phyloP scores from a whole-genome alignment of 805 yeast genomes.

The Tetrapisispora fleetii region DNA sequence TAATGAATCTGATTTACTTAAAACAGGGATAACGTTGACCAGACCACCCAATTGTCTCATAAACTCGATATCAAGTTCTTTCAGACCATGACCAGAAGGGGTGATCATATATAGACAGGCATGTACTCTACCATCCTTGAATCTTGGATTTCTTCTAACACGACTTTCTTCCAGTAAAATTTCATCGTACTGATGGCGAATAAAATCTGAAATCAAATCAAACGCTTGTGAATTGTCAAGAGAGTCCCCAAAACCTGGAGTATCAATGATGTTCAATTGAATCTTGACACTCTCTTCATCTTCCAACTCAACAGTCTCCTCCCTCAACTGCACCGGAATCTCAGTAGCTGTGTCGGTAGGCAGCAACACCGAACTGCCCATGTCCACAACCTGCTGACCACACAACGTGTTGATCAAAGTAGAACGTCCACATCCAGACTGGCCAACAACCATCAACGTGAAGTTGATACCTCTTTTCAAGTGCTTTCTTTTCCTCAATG shows the following conservation, averaged over 20 bases:
- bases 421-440: constrained; percentile 83
- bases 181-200: constrained; percentile 77
- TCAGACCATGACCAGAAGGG: constrained; percentile 78
- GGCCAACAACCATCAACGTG: constrained; percentile 79
- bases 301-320: constrained; percentile 74
- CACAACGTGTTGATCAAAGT: constrained; percentile 86
- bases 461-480: constrained; percentile 78
- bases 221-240: constrained; percentile 60
- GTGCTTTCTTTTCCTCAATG: constrained; percentile 64
- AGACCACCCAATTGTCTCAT: constrained; percentile 70
- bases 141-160: constrained; percentile 75
- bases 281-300: constrained; percentile 82
- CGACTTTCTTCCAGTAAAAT: constrained; percentile 71
- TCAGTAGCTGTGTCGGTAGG: constrained; percentile 44
- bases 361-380: constrained; percentile 47
- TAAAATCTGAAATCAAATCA: constrained; percentile 61
- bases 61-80: constrained; percentile 66
- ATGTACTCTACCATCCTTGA: constrained; percentile 77
- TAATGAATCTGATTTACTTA: constrained; percentile 78
- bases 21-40: constrained; percentile 77
- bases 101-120: constrained; percentile 66
- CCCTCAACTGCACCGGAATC: constrained; percentile 54
- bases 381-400: constrained; percentile 76
- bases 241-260: constrained; percentile 76
- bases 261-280: constrained; percentile 64